These are phyloP conservation scores for Exserohilum turcica DNA, from an alignment of 2,329 filamentous ascomycete genomes.

Conservation along the genomic window DNA sequence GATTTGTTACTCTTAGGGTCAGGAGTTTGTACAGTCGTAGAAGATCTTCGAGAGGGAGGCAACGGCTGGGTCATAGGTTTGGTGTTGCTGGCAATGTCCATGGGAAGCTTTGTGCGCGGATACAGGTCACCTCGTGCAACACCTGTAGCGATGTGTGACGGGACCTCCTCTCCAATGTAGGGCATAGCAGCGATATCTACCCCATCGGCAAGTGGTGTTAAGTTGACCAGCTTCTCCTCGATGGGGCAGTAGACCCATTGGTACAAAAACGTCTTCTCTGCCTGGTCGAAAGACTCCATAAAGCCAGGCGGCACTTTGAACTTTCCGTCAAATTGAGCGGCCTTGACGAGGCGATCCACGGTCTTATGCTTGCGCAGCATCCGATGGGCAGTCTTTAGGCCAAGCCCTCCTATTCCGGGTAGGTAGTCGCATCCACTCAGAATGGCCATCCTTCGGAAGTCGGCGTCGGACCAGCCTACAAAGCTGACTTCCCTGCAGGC, in stretches of 20 bases:
- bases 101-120: slow-evolving; percentile 80
- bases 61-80: slow-evolving; percentile 42
- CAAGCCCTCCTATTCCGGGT: slow-evolving; percentile 81
- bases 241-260: slow-evolving; percentile 92
- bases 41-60: slow-evolving; percentile 44
- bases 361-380: slow-evolving; percentile 89
- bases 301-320: slow-evolving; percentile 81
- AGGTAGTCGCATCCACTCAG: slow-evolving; percentile 96
- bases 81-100: slow-evolving; percentile 46
- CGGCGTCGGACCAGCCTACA: slow-evolving; percentile 86
- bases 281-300: slow-evolving; percentile 78
- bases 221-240: slow-evolving; percentile 71
- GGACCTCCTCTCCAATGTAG: slow-evolving; percentile 78
- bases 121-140: slow-evolving; percentile 84
- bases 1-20: slow-evolving; percentile 65
- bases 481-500: slow-evolving; percentile 86
- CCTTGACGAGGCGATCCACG: slow-evolving; percentile 78
- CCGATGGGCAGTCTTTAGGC: slow-evolving; percentile 90
- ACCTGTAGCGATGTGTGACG: slow-evolving; percentile 69
- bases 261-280: slow-evolving; percentile 90
- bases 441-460: slow-evolving; percentile 95
- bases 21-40: slow-evolving; percentile 44
- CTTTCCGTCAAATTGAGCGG: slow-evolving; percentile 88
- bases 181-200: slow-evolving; percentile 72
- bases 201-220: slow-evolving; percentile 69